These are phyloP conservation scores for Lomentospora prolificans DNA, from an alignment of 2,329 filamentous ascomycete species.

Conservation along the genomic window DNA sequence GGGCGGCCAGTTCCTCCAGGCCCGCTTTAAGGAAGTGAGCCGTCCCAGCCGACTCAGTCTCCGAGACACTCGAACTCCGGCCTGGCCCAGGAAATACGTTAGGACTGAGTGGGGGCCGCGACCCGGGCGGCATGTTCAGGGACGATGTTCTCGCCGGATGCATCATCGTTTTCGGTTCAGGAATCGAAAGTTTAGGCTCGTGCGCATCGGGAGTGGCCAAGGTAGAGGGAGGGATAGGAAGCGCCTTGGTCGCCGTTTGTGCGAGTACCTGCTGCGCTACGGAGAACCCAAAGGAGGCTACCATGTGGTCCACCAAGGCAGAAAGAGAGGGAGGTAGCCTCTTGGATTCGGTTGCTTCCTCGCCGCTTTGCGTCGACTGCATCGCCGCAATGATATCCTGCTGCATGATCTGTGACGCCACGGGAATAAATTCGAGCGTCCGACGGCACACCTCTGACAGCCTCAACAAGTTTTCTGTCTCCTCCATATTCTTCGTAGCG, in stretches of 20 bases:
- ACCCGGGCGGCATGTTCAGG: slow-evolving; percentile 32
- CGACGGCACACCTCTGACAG: slow-evolving; percentile 81
- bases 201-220: slow-evolving; percentile 34
- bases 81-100: slow-evolving; percentile 41
- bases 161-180: slow-evolving; percentile 62
- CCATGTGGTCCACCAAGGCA: slow-evolving; percentile 34
- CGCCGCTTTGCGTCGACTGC: slow-evolving; percentile 23
- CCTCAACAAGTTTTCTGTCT: slow-evolving; percentile 64
- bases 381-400: slow-evolving; percentile 61
- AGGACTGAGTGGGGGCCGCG: slow-evolving; percentile 36
- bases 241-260: slow-evolving; percentile 60
- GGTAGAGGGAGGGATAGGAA: slow-evolving; percentile 55
- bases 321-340: background rate
- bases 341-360: slow-evolving; percentile 20
- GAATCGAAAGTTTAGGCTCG: slow-evolving; percentile 53
- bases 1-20: slow-evolving; percentile 71
- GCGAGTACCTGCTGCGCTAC: slow-evolving; percentile 66
- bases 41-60: slow-evolving; percentile 29
- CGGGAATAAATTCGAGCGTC: slow-evolving; percentile 74
- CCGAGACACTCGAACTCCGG: slow-evolving; percentile 22
- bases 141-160: slow-evolving; percentile 58
- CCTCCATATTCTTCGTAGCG: slow-evolving; percentile 40
- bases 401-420: slow-evolving; percentile 69
- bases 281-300: slow-evolving; percentile 69
- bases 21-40: slow-evolving; percentile 51